Evolutionary conservation across 345 rosid species (phyloP).

Genomic region (Citrus mangshanensis): DNA sequence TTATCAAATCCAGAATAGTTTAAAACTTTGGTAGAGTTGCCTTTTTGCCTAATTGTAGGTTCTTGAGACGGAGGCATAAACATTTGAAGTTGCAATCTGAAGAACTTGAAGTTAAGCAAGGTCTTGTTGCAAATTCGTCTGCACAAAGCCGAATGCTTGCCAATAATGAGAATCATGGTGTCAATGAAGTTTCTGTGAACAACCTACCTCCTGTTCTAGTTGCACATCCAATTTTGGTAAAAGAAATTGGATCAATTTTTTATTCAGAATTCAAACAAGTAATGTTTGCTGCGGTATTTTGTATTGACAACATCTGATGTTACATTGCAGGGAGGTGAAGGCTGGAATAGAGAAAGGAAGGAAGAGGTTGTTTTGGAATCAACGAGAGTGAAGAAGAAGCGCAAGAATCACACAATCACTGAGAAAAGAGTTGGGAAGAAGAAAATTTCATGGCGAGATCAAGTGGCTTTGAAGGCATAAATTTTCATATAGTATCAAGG

Average conservation of each 20-base stretch:
- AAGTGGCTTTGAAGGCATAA: conserved; percentile 16
- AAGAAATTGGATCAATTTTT: conserved; percentile 1
- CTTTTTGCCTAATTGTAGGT: conserved; percentile 11
- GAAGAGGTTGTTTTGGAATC: conserved; percentile 8
- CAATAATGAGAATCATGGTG: neutral
- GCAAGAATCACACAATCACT: conserved; percentile 5
- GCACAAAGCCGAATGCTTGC: conserved; percentile 1
- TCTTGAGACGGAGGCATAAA: conserved; percentile 23
- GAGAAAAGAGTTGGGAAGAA: conserved; percentile 26
- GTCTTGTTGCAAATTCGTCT: conserved; percentile 1
- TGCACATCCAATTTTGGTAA: conserved; percentile 17
- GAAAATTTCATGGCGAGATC: conserved; percentile 44
- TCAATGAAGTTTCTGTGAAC: conserved; percentile 7
- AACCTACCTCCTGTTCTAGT: neutral
- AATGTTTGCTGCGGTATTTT: neutral
- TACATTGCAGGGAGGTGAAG: conserved; percentile 16
- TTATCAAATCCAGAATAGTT: neutral
- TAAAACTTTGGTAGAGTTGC: neutral
- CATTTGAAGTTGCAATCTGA: conserved; percentile 13
- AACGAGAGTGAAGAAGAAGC: conserved; percentile 15
- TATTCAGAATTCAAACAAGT: neutral
- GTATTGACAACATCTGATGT: neutral
- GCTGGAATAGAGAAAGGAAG: neutral
- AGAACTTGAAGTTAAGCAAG: conserved; percentile 8
- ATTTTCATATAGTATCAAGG: neutral